Conservation (phyloP, 768 basidiomycete genomes). For the Podaxis carcinomalis region DNA sequence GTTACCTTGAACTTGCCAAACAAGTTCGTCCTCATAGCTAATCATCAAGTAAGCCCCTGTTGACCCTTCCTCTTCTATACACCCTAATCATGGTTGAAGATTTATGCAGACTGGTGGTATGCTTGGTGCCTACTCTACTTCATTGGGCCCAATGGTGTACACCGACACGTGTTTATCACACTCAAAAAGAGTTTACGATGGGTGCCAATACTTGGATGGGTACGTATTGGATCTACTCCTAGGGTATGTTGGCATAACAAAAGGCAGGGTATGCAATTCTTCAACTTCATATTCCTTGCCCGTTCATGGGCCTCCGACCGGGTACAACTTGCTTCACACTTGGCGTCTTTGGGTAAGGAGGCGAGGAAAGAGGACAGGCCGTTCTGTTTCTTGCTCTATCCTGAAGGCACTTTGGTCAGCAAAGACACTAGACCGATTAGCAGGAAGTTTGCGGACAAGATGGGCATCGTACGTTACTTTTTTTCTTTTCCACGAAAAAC, state of each 20-base stretch:
- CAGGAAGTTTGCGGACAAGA: conserved; percentile 83
- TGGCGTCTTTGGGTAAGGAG: conserved; percentile 64
- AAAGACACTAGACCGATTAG: conserved; percentile 81
- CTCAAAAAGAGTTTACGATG: conserved; percentile 86
- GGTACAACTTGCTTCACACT: conserved; percentile 55
- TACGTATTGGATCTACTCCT: conserved; percentile 28
- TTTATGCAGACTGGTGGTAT: conserved; percentile 86
- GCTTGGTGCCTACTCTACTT: conserved; percentile 82
- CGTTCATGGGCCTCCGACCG: conserved; percentile 89
- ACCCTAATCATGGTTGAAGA: conserved; percentile 28
- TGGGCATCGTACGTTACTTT: conserved; percentile 70
- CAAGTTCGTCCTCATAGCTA: conserved; percentile 82
- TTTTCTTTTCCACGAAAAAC: not conserved
- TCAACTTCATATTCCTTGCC: conserved; percentile 87
- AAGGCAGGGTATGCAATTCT: conserved; percentile 88
- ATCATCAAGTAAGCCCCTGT: conserved; percentile 72
- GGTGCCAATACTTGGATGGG: conserved; percentile 88
- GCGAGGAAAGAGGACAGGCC: conserved; percentile 69
- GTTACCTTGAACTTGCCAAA: conserved; percentile 65
- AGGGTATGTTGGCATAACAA: conserved; percentile 5
- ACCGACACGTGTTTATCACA: conserved; percentile 81
- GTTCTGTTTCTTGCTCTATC: conserved; percentile 83
- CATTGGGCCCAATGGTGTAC: conserved; percentile 52
- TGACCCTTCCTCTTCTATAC: not conserved
- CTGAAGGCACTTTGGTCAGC: conserved; percentile 94